Evolutionary conservation across 2,329 filamentous ascomycete species (phyloP), one percentile per base, ranked within the genome.

Genomic region (Sporothrix globosa): DNA sequence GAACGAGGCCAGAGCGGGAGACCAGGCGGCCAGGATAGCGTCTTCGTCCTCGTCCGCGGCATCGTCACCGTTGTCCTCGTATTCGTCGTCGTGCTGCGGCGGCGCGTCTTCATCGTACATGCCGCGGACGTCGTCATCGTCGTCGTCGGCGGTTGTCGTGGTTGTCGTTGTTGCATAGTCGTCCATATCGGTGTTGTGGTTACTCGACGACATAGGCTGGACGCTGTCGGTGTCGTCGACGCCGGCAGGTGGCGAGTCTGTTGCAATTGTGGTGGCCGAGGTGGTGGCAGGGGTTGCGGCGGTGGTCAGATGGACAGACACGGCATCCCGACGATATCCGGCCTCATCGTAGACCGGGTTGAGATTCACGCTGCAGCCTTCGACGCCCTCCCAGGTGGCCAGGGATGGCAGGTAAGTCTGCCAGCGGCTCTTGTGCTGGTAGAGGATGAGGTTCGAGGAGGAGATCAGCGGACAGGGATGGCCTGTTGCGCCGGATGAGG

Each of bases 401-500:
- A 72, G 67, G 4, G 67, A 56, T n/a, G 71, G 69, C 21, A 71
- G 61, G 54, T 72, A 72, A 6, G 71, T 71, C 69, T 69, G 56
- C 71, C 71, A 72, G 7, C 60, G 67, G 53, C 69, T 68, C 63
- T 71, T 72, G 69, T 72, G 71, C 67, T 72, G 69, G 60, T 67
- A 72, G 27, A 72, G 71, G 14, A 48, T 54, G 27, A 72, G 69
- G 27, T 67, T 69, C 13, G 71, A 71, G 10, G 66, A 63, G n/a
- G 61, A 9, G 4, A 52, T 4, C 19, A 52, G 52, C 14, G 17
- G 30, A 21, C 24, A 39, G 19, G 44, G 50, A 27, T 50, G 58
- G 19, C 48, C 30, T n/a, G n/a, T 34, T 34, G 4, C 39, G 41
- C 52, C 19, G n/a, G 19, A 17, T 24, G 11, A n/a, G 67, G 17